phyloP scores from a whole-genome alignment of 495 filamentous ascomycete genomes.

The Hyaloscypha finlandica region DNA sequence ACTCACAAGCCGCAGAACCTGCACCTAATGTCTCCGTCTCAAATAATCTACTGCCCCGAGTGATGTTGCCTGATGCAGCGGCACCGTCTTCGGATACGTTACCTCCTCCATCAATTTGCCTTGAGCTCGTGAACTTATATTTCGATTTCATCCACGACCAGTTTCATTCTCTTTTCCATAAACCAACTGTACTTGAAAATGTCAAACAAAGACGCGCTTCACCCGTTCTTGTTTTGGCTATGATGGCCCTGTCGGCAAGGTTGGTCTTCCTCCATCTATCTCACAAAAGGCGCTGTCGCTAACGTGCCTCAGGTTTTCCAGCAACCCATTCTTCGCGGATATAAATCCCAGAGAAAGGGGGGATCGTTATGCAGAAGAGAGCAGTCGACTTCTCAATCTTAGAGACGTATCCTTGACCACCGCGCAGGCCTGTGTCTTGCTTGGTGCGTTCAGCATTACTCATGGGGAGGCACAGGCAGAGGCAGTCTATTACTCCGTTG shows the following conservation, averaged over 20 bases:
- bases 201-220: constrained; percentile 28
- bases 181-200: constrained; percentile 36
- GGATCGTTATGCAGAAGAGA: constrained; percentile 29
- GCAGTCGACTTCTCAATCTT: constrained; percentile 34
- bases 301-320: constrained; percentile 31
- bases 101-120: constrained; percentile 29
- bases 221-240: constrained; percentile 34
- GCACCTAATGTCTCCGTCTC: neutral
- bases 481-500: constrained; percentile 33
- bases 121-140: constrained; percentile 40
- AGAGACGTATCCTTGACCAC: constrained; percentile 39
- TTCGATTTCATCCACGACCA: constrained; percentile 45
- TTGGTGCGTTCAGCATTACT: constrained; percentile 36
- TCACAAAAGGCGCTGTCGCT: neutral
- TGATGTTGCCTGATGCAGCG: neutral
- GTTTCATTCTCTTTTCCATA: constrained; percentile 44
- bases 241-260: constrained; percentile 40
- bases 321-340: constrained; percentile 27
- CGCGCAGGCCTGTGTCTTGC: constrained; percentile 41
- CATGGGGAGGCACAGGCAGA: constrained; percentile 27
- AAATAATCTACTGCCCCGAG: neutral
- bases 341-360: constrained; percentile 35
- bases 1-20: neutral
- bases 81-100: constrained; percentile 2
- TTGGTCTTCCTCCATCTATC: neutral